These are phyloP conservation scores for Tolypocladium endophyticum DNA, from an alignment of 2,329 filamentous ascomycete species.

Conservation along the genomic window DNA sequence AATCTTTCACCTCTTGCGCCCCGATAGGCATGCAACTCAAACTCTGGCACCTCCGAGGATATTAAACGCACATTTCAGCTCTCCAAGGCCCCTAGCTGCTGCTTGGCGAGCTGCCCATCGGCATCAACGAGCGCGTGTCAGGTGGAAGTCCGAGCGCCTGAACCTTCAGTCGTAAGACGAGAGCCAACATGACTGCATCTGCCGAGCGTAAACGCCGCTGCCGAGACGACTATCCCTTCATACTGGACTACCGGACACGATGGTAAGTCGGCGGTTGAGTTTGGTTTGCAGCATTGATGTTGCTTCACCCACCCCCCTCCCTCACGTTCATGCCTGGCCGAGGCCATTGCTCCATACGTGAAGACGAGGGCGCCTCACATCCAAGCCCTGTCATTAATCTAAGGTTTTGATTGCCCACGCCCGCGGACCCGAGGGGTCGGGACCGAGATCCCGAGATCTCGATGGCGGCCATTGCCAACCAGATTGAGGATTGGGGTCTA, in stretches of 20 bases:
- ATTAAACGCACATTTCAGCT: not conserved
- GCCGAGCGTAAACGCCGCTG: constrained; percentile 46
- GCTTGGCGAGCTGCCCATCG: not conserved
- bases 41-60: not conserved
- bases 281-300: not conserved
- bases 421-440: not conserved
- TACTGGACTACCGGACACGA: constrained; percentile 74
- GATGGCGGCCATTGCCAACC: not conserved
- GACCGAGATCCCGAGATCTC: not conserved
- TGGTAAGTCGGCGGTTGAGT: constrained; percentile 42
- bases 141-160: not conserved
- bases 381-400: no score
- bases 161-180: not conserved
- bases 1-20: not conserved
- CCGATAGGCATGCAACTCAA: not conserved
- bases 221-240: constrained; percentile 65
- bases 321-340: not conserved
- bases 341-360: not conserved
- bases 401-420: not conserved
- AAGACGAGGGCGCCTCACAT: not conserved
- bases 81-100: not conserved
- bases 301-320: not conserved
- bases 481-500: not conserved
- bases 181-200: constrained; percentile 6
- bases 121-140: not conserved